Base-by-base conservation (phyloP, 2,329 filamentous ascomycete species). In the Aspergillus sp. region DNA sequence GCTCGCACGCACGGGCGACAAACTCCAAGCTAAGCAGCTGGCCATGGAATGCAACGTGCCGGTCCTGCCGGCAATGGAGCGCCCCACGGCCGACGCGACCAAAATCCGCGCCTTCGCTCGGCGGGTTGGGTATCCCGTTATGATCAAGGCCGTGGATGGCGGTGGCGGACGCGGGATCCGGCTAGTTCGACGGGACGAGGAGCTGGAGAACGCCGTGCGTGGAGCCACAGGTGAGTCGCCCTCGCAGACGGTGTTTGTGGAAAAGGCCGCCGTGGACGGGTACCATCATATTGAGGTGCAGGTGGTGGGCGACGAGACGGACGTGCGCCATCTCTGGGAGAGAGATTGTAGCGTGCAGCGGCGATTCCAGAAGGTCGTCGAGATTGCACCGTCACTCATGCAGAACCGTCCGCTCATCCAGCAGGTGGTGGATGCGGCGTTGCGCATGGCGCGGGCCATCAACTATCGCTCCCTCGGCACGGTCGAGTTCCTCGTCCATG, bases 101-200 rank as follows among this genome's bases (percentile, higher is more conserved):
- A 70, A 76, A 4, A 74, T 82, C 4, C 63, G 67, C 3, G 41
- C 49, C 0, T 92, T 92, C 60, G 91, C 89, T 66, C 78, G 63
- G 2, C 45, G 68, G 19, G 70, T 75, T 13, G 79, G 79, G 1
- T 79, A 78, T 42, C 82, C 82, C 0, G 72, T 84, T 41, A 83
- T 85, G 79, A 70, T 86, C 42, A 86, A 86, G 60, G 83, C 83
- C n/a, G 79, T 85, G 3, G 83, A 85, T 63, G 82, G 82, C 1
- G 83, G 83, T 13, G 83, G 82, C 2, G 83, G 83, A 0, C 68
- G 82, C 14, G 83, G 83, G 0, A 85, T 86, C 43, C 75, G 83
- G 5, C 68, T 85, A 1, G 76, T 84, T 6, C 67, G 67, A 1
- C 61, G 64, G 19, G 67, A 74, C 35, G 65, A 67, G 0, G 74